Evolutionary conservation across 352 stramenopile species (phyloP).

Genomic region (Globisporangium nunn): DNA sequence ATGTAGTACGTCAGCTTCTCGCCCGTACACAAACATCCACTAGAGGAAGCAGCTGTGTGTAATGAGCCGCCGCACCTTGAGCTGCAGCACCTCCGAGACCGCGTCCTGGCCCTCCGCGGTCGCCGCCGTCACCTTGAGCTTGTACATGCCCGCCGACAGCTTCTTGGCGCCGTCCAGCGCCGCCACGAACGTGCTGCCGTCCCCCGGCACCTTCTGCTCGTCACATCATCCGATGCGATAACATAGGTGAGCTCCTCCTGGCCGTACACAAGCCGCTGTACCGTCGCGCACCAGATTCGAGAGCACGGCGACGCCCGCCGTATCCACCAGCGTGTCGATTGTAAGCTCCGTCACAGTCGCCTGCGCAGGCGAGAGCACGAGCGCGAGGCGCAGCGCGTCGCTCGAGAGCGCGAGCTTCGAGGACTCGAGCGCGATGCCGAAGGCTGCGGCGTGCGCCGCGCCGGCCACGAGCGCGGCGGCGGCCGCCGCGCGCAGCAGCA

Average conservation of each 20-base stretch:
- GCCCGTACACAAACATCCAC: not conserved
- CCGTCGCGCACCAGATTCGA: conserved; percentile 42
- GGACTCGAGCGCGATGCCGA: conserved; percentile 36
- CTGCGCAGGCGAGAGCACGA: conserved; percentile 51
- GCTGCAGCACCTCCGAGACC: conserved; percentile 54
- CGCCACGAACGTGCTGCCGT: conserved; percentile 54
- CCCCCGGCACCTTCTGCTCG: conserved; percentile 44
- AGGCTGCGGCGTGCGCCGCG: conserved; percentile 19
- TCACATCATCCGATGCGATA: not conserved
- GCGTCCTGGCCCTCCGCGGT: conserved; percentile 29
- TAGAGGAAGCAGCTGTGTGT: no score
- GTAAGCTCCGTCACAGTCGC: conserved; percentile 43
- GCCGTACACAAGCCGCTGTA: not conserved
- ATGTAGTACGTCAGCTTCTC: not conserved
- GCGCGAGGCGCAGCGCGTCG: conserved; percentile 37
- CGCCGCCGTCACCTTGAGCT: conserved; percentile 64
- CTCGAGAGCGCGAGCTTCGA: conserved; percentile 38
- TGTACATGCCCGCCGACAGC: conserved; percentile 64
- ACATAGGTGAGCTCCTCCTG: no score
- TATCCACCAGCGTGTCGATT: conserved; percentile 68
- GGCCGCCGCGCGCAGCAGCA: conserved; percentile 14
- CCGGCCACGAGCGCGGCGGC: conserved; percentile 12
- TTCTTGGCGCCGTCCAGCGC: conserved; percentile 32
- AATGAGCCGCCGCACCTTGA: conserved; percentile 29
- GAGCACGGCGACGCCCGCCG: conserved; percentile 40